Conservation (phyloP, 2,329 filamentous ascomycete genomes). For the Nigrospora osmanthi region DNA sequence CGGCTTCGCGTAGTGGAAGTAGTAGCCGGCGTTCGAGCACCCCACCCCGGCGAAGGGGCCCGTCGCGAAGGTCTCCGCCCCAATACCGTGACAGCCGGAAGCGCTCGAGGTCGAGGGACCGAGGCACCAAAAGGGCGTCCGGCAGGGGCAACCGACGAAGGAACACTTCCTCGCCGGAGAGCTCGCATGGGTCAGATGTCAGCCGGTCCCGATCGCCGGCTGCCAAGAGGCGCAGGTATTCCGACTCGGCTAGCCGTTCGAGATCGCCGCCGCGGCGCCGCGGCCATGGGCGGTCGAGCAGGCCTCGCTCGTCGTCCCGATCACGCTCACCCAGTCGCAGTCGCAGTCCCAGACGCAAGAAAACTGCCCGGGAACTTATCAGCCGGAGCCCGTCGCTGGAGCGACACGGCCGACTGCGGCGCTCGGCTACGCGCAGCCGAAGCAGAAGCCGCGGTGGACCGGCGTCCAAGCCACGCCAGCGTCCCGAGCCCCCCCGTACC, state of each 20-base stretch:
- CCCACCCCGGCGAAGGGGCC: constrained; percentile 15
- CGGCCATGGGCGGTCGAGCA: constrained; percentile 28
- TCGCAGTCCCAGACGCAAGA: constrained; percentile 21
- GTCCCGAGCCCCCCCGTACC: constrained; percentile 42
- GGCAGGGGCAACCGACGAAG: constrained; percentile 16
- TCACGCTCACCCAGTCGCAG: constrained; percentile 9
- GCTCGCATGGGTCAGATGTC: constrained; percentile 14
- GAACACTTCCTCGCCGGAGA: constrained; percentile 19
- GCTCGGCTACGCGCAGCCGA: constrained; percentile 24
- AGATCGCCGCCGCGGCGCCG: constrained; percentile 27
- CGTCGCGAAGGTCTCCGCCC: constrained; percentile 16
- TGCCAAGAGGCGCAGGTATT: constrained; percentile 43
- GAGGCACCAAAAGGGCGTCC: constrained; percentile 13
- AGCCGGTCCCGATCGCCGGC: constrained; percentile 29
- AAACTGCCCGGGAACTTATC: constrained; percentile 23
- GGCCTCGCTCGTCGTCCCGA: constrained; percentile 26
- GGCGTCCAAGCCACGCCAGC: constrained; percentile 40
- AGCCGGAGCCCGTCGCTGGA: constrained; percentile 26
- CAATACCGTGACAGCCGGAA: constrained; percentile 16
- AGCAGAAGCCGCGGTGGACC: constrained; percentile 15
- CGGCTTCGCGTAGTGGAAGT: constrained; percentile 16
- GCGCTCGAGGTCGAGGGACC: constrained; percentile 19
- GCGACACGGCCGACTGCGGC: constrained; percentile 23
- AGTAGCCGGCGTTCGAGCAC: constrained; percentile 17
- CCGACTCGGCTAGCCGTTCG: constrained; percentile 39